These are phyloP conservation scores for Ambrosia trifida DNA, from an alignment of 129 eudicot species.

Conservation along the genomic window DNA sequence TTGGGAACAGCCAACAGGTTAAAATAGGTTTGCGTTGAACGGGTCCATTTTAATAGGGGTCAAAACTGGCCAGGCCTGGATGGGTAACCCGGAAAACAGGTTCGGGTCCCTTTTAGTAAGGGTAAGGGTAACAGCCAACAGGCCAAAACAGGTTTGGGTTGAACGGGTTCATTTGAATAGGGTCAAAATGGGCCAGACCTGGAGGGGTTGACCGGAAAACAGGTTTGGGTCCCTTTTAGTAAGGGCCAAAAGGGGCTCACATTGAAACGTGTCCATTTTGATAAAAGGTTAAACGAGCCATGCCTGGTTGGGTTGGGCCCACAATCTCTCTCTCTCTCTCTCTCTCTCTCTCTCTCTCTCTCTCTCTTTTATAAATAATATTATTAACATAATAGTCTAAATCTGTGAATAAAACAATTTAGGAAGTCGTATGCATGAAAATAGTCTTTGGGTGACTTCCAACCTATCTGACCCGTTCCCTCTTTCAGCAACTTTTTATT, in stretches of 20 bases:
- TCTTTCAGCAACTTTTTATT: neutral
- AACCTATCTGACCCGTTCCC: neutral
- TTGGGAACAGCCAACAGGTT: neutral
- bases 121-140: neutral
- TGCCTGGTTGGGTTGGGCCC: neutral
- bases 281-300: neutral
- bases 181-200: neutral
- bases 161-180: neutral
- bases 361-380: neutral
- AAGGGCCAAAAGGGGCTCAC: neutral
- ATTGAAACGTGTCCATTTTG: neutral
- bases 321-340: slow-evolving; percentile 3
- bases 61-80: neutral
- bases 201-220: neutral
- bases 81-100: too few species aligned
- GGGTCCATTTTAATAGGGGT: neutral
- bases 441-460: neutral
- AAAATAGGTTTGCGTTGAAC: too few species aligned
- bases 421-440: neutral
- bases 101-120: neutral
- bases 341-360: slow-evolving; percentile 13
- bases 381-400: neutral
- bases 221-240: neutral
- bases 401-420: neutral
- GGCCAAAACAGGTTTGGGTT: too few species aligned